A percentile compares a stretch with the other conserved stretches of the same genome.
These are phyloP conservation scores for Phytophthora uliginosa DNA, from an alignment of 352 stramenopile species.

Conservation along the genomic window DNA sequence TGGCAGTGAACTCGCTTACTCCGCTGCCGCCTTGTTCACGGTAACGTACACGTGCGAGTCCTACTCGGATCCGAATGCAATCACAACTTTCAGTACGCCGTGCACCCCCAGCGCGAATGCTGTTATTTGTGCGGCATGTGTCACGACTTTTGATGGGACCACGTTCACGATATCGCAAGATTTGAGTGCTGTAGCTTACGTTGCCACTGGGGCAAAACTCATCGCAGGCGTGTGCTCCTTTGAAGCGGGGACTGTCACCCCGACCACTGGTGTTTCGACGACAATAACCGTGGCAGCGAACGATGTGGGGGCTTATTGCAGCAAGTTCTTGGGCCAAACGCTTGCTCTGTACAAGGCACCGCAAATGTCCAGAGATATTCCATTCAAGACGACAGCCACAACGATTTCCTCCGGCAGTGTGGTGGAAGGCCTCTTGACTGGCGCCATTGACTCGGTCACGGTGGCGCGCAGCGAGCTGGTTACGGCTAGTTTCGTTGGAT, in stretches of 20 bases:
- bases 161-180: slow-evolving; percentile 45
- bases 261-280: slow-evolving; percentile 9
- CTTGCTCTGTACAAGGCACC: slow-evolving; percentile 65
- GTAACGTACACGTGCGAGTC: slow-evolving; percentile 81
- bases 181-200: slow-evolving; percentile 1
- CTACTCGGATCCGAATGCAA: slow-evolving; percentile 81
- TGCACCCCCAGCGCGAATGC: slow-evolving; percentile 48
- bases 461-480: slow-evolving; percentile 50
- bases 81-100: slow-evolving; percentile 57
- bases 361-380: slow-evolving; percentile 43
- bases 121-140: slow-evolving; percentile 63
- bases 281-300: slow-evolving; percentile 28
- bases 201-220: slow-evolving; percentile 44
- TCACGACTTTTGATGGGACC: slow-evolving; percentile 71
- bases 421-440: slow-evolving; percentile 52
- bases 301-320: slow-evolving; percentile 42
- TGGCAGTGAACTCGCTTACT: slow-evolving; percentile 9
- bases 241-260: slow-evolving; percentile 36
- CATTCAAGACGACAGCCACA: slow-evolving; percentile 48
- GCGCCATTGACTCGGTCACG: slow-evolving; percentile 57
- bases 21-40: slow-evolving; percentile 45
- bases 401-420: not conserved
- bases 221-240: slow-evolving; percentile 71
- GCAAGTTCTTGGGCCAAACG: slow-evolving; percentile 41
- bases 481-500: slow-evolving; percentile 56